phyloP scores from a whole-genome alignment of 495 filamentous ascomycete species.

The Daldinia childiae region DNA sequence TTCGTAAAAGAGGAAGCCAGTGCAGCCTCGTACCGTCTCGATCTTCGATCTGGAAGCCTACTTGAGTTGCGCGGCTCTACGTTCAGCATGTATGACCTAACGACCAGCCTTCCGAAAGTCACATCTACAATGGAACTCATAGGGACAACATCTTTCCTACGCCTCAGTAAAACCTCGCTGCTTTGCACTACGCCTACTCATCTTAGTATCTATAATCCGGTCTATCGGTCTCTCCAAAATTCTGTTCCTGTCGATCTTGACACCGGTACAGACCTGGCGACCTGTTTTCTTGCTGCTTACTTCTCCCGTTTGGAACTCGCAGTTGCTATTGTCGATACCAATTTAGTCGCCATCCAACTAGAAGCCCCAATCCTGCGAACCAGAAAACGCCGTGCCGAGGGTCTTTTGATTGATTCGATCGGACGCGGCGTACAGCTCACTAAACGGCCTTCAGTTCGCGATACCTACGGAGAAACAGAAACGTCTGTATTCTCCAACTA shows the following conservation, averaged over 20 bases:
- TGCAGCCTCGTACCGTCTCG: constrained; percentile 57
- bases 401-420: constrained; percentile 75
- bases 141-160: constrained; percentile 59
- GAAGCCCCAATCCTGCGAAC: constrained; percentile 66
- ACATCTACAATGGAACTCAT: constrained; percentile 51
- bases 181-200: constrained; percentile 53
- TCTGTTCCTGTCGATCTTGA: constrained; percentile 54
- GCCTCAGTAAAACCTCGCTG: constrained; percentile 61
- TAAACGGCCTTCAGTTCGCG: constrained; percentile 33
- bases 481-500: constrained; percentile 50
- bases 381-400: constrained; percentile 69
- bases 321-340: constrained; percentile 65
- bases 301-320: constrained; percentile 71
- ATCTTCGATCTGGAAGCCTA: constrained; percentile 64
- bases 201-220: constrained; percentile 70
- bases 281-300: constrained; percentile 64
- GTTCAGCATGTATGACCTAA: constrained; percentile 63
- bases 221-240: constrained; percentile 71
- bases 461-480: constrained; percentile 18
- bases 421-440: constrained; percentile 60
- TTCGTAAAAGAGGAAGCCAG: neutral
- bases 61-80: constrained; percentile 57
- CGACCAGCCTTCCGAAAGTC: constrained; percentile 56
- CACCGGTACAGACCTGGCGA: constrained; percentile 32
- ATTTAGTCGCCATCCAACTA: constrained; percentile 69